Evolutionary conservation across 768 basidiomycete genomes (phyloP).

Genomic region (Amyloporia xantha): DNA sequence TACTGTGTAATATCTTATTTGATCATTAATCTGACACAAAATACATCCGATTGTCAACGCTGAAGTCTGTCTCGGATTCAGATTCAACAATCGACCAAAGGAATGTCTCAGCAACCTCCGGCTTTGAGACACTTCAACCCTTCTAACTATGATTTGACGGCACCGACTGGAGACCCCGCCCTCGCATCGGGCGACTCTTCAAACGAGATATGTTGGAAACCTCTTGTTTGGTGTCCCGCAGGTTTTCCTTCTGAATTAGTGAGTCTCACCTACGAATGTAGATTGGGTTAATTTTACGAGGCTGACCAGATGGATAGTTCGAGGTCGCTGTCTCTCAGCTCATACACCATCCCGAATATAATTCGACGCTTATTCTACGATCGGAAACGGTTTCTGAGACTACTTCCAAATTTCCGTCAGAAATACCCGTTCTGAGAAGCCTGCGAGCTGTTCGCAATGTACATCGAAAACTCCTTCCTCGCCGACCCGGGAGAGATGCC

Average conservation of each 20-base stretch:
- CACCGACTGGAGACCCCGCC: background rate
- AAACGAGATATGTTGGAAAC: slow-evolving; percentile 17
- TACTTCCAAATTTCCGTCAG: slow-evolving; percentile 14
- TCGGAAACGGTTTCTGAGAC: slow-evolving; percentile 51
- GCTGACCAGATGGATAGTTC: slow-evolving; percentile 52
- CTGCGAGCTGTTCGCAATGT: slow-evolving; percentile 43
- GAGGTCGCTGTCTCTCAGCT: slow-evolving; percentile 63
- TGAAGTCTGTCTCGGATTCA: no score
- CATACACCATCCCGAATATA: slow-evolving; percentile 87
- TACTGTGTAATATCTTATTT: no score
- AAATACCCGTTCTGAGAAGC: slow-evolving; percentile 33
- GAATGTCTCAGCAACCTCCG: background rate
- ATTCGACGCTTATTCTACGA: slow-evolving; percentile 84
- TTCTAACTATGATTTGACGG: background rate
- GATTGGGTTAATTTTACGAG: background rate
- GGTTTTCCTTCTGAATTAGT: slow-evolving; percentile 27
- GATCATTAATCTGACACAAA: no score
- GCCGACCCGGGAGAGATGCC: slow-evolving; percentile 70
- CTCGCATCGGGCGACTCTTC: background rate
- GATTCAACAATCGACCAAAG: no score
- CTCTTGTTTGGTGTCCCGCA: slow-evolving; percentile 25
- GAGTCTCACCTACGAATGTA: slow-evolving; percentile 3
- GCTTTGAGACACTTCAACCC: background rate
- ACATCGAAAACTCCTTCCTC: slow-evolving; percentile 65
- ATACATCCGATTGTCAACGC: no score